A percentile compares a stretch with the other conserved stretches of the same genome.
Evolutionary conservation across 306 rosid genomes (phyloP).

Genomic region (Pterocarpus santalinus): DNA sequence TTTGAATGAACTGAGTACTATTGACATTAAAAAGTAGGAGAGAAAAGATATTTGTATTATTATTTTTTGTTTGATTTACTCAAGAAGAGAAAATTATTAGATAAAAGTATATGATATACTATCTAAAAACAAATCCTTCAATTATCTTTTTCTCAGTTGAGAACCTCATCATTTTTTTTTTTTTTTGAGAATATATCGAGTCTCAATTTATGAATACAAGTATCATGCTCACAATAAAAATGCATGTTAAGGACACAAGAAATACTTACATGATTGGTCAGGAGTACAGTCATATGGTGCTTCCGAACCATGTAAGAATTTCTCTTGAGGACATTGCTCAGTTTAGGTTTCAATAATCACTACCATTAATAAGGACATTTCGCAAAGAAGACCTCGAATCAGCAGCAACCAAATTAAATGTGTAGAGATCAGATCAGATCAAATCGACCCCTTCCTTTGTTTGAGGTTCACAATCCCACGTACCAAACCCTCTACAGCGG

Average conservation of each 20-base stretch:
- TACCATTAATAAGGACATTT: constrained; percentile 21
- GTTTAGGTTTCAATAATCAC: constrained; percentile 3
- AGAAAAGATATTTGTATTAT: no score
- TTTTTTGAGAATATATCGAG: no score
- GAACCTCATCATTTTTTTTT: no score
- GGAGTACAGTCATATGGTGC: no score
- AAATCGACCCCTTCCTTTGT: constrained; percentile 12
- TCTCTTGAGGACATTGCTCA: background rate
- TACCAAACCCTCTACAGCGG: background rate
- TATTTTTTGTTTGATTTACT: no score
- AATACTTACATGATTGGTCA: no score
- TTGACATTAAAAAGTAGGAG: background rate
- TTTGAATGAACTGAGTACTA: background rate
- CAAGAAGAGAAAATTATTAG: no score
- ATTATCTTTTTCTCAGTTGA: no score
- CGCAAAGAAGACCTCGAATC: constrained; percentile 27
- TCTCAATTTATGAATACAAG: no score
- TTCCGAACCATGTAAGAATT: no score
- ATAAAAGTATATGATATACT: no score
- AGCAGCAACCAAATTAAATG: constrained; percentile 11
- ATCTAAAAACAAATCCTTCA: no score
- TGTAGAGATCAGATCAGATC: background rate
- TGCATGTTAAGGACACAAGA: background rate
- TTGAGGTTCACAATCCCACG: constrained; percentile 16
- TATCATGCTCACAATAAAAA: background rate